Evolutionary conservation across 257 asterid genomes (phyloP).

Genomic region (Salvia rosmarinus): DNA sequence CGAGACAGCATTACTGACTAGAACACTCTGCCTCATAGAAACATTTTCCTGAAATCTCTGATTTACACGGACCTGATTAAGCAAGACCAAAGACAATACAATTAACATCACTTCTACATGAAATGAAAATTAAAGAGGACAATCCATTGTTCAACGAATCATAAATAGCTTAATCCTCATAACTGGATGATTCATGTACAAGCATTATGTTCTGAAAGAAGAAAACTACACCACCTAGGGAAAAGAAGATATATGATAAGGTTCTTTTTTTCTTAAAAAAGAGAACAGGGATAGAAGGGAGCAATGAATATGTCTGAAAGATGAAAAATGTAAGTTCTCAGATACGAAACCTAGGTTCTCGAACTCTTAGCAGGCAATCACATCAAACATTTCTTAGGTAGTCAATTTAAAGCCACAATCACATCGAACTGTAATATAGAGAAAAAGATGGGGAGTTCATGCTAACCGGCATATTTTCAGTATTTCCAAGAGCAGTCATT

Average conservation of each 20-base stretch:
- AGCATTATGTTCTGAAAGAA: conserved; percentile 19
- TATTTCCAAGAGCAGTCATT: conserved; percentile 99
- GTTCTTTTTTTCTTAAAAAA: not conserved
- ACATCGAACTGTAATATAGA: conserved; percentile 15
- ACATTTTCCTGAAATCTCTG: conserved; percentile 86
- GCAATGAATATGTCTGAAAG: not conserved
- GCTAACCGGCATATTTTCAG: conserved; percentile 98
- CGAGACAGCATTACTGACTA: conserved; percentile 73
- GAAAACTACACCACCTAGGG: conserved; percentile 8
- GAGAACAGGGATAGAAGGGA: not conserved
- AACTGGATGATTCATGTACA: not conserved
- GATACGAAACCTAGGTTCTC: conserved; percentile 5
- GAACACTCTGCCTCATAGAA: conserved; percentile 81
- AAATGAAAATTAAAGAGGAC: conserved; percentile 27
- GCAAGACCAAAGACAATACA: conserved; percentile 19
- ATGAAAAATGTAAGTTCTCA: conserved; percentile 9
- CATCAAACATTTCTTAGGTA: conserved; percentile 9
- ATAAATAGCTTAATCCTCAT: conserved; percentile 3
- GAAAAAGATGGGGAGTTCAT: conserved; percentile 24
- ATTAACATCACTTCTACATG: conserved; percentile 18
- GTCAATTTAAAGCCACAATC: not conserved
- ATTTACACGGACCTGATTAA: conserved; percentile 82
- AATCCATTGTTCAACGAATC: conserved; percentile 13
- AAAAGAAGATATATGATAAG: not conserved
- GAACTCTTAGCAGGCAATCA: conserved; percentile 12